Conservation (phyloP, 2,329 filamentous ascomycete genomes). For the Xylaria sp. region DNA sequence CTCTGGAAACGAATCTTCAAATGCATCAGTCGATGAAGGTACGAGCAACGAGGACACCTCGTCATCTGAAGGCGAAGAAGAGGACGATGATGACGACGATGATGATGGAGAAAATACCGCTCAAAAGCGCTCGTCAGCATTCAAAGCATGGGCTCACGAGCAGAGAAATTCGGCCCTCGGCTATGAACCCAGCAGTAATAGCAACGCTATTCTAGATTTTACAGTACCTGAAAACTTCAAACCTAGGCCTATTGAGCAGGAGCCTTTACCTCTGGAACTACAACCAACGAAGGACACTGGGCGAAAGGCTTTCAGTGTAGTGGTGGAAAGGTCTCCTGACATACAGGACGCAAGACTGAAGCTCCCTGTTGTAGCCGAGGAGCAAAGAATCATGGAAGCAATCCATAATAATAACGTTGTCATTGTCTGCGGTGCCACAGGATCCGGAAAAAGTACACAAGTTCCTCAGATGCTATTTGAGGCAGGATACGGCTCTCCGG, state of each 20-base stretch:
- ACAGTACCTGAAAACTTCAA: conserved; percentile 71
- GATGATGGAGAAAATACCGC: conserved; percentile 48
- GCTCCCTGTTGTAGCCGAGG: conserved; percentile 91
- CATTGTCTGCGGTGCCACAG: conserved; percentile 93
- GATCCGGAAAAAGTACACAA: conserved; percentile 97
- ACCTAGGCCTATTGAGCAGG: conserved; percentile 75
- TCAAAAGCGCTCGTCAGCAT: conserved; percentile 69
- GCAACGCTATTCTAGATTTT: conserved; percentile 60
- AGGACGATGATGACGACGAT: conserved; percentile 51
- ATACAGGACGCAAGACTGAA: conserved; percentile 83
- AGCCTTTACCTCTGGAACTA: conserved; percentile 75
- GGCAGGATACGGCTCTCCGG: conserved; percentile 84
- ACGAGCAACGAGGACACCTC: conserved; percentile 45
- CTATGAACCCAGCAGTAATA: conserved; percentile 61
- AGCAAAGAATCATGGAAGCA: conserved; percentile 98
- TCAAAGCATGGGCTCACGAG: conserved; percentile 92
- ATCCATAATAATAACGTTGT: conserved; percentile 92
- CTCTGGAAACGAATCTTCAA: conserved; percentile 48
- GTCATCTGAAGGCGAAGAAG: conserved; percentile 50
- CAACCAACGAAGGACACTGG: conserved; percentile 68
- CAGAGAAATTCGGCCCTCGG: conserved; percentile 87
- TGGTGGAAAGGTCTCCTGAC: conserved; percentile 74
- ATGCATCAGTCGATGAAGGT: conserved; percentile 42
- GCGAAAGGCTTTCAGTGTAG: conserved; percentile 81
- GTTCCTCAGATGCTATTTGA: conserved; percentile 96